Conservation (phyloP, 345 rosid genomes). For the Euphorbia peplus region DNA sequence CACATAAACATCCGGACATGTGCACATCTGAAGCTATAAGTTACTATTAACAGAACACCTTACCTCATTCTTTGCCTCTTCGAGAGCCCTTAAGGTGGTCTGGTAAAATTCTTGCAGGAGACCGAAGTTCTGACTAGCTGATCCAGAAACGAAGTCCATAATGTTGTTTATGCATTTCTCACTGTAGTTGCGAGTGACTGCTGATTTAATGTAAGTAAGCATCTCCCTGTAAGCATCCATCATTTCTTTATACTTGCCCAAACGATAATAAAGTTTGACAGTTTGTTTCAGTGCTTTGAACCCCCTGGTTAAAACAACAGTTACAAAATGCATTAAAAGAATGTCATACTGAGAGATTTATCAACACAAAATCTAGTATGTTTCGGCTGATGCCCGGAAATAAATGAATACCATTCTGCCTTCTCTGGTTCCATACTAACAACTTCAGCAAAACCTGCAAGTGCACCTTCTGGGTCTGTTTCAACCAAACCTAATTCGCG, state of each 20-base stretch:
- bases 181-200: constrained; percentile 93
- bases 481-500: constrained; percentile 97
- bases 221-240: constrained; percentile 92
- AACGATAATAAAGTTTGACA: constrained; percentile 90
- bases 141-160: constrained; percentile 99
- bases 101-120: constrained; percentile 91
- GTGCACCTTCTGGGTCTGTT: constrained; percentile 90
- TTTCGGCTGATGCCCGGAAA: background rate
- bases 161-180: constrained; percentile 98
- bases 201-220: constrained; percentile 94
- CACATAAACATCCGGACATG: constrained; percentile 18
- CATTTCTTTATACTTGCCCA: constrained; percentile 86
- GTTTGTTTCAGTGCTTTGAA: constrained; percentile 98
- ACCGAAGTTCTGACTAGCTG: constrained; percentile 90
- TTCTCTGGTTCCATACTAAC: constrained; percentile 96
- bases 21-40: background rate
- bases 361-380: background rate
- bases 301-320: constrained; percentile 55
- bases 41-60: background rate
- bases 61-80: constrained; percentile 99
- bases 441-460: constrained; percentile 90
- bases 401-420: constrained; percentile 69
- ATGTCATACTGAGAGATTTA: background rate
- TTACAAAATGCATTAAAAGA: background rate
- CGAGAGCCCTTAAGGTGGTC: constrained; percentile 94